These are phyloP conservation scores for Marasmius fiardii DNA, from an alignment of 1,284 basidiomycete species.

Conservation along the genomic window DNA sequence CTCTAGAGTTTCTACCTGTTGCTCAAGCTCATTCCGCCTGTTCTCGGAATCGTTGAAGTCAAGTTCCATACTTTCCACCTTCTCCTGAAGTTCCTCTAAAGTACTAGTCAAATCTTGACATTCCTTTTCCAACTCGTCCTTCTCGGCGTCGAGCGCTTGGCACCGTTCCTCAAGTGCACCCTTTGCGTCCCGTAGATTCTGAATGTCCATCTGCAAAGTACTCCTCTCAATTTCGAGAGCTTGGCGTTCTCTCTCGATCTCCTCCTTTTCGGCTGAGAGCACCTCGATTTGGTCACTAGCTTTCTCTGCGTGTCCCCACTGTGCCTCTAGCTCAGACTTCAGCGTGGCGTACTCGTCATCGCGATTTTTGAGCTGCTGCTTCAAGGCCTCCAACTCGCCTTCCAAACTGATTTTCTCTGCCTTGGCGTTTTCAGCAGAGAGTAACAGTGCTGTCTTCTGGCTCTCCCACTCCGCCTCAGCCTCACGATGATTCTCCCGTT, in stretches of 20 bases:
- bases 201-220: conserved; percentile 59
- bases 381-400: conserved; percentile 34
- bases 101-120: conserved; percentile 37
- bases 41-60: conserved; percentile 57
- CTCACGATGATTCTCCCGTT: conserved; percentile 36
- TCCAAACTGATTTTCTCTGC: conserved; percentile 39
- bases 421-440: conserved; percentile 31
- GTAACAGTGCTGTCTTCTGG: conserved; percentile 42
- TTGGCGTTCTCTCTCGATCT: conserved; percentile 39
- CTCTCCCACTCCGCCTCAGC: conserved; percentile 46
- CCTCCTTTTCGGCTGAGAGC: conserved; percentile 27
- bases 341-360: conserved; percentile 48
- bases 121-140: conserved; percentile 37
- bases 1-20: conserved; percentile 46
- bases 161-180: conserved; percentile 10
- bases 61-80: conserved; percentile 45
- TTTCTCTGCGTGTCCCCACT: conserved; percentile 58
- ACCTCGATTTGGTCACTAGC: conserved; percentile 41
- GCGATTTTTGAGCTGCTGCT: conserved; percentile 33
- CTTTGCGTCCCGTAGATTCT: conserved; percentile 43
- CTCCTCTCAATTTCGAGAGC: conserved; percentile 50
- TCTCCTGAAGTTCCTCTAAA: conserved; percentile 38
- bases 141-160: conserved; percentile 40
- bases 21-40: conserved; percentile 49
- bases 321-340: conserved; percentile 56